Evolutionary conservation across 2,329 filamentous ascomycete species (phyloP), one percentile per base, ranked within the genome.

Genomic region (Phialophora verrucosa): DNA sequence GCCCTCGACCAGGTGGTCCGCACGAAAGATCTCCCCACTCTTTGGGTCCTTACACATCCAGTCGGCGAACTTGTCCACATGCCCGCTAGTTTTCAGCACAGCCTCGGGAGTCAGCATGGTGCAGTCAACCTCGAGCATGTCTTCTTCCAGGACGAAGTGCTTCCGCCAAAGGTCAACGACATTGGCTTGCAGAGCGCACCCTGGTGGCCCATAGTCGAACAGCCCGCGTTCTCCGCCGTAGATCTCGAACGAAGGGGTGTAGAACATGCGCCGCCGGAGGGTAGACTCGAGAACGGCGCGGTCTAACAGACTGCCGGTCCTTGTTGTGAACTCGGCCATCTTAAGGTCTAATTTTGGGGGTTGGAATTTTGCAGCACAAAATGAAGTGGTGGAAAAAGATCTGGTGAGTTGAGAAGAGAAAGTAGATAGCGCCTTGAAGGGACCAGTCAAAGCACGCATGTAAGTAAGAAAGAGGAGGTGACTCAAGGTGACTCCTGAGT

Each of bases 31-130:
- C 79, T 99, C 95, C 77, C 95, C 95, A 75, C 90, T 97, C 85
- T 96, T 96, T 70, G 94, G 92, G 79, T 99, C 95, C 81, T 96
- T 97, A 88, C 92, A 97, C 93, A 98, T 97, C 92, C 91, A 98
- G 79, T 98, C 94, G 80, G 92, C 91, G 76, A 98, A 98, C 81
- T 96, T 96, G 80, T 97, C 94, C 71, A 98, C 95, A 82, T 99
- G 95, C 70, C 95, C 95, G 78, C 88, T 91, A 62, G 94, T 97
- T 86, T 98, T 96, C 76, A 99, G 87, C 44, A 99, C 92, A 56
- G 95, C 91, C 75, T 95, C 88, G 38, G 95, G 95, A 49, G 95
- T 99, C 76, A 99, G 81, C 81, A 94, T 95, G 47, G 91, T 95
- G 82, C 92, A 96, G 82, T 97, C 93, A 71, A 97, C 88, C 82